Conservation (phyloP, 2,329 filamentous ascomycete genomes). For the Arthrobotrys sphaeroides region DNA sequence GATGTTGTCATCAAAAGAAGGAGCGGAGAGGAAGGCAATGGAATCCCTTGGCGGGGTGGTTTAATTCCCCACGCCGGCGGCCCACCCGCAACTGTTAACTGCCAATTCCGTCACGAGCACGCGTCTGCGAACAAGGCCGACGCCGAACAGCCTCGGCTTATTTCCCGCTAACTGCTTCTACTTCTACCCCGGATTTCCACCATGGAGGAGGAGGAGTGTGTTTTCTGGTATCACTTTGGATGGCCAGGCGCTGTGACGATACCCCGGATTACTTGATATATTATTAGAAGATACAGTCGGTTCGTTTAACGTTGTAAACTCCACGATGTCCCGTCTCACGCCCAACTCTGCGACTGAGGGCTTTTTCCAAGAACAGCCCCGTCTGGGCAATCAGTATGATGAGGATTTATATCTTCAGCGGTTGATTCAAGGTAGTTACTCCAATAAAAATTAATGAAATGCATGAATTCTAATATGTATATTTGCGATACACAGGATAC, state of each 20-base stretch:
- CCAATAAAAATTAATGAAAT: not conserved
- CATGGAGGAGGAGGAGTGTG: too few species aligned
- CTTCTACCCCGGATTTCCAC: conserved; percentile 30
- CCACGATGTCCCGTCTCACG: conserved; percentile 37
- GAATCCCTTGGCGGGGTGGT: not conserved
- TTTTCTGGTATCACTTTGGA: conserved; percentile 9
- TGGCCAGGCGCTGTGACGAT: not conserved
- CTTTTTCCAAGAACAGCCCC: conserved; percentile 68
- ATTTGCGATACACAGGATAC: conserved; percentile 19
- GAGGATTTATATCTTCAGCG: conserved; percentile 68
- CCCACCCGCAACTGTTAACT: too few species aligned
- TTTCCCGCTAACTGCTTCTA: conserved; percentile 1
- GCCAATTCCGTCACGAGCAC: conserved; percentile 37
- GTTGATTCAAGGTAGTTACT: conserved; percentile 65
- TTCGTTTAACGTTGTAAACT: too few species aligned
- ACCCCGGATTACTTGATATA: not conserved
- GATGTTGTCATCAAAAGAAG: conserved; percentile 3
- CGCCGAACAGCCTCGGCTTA: conserved; percentile 41
- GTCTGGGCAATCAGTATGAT: conserved; percentile 68
- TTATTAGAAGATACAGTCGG: not conserved
- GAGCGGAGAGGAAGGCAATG: not conserved
- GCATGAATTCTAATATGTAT: not conserved
- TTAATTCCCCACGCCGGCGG: conserved; percentile 17
- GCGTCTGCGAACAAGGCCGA: conserved; percentile 18
- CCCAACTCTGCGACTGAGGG: conserved; percentile 63